phyloP scores from a whole-genome alignment of 495 filamentous ascomycete species.

The Neurospora tetrasperma region DNA sequence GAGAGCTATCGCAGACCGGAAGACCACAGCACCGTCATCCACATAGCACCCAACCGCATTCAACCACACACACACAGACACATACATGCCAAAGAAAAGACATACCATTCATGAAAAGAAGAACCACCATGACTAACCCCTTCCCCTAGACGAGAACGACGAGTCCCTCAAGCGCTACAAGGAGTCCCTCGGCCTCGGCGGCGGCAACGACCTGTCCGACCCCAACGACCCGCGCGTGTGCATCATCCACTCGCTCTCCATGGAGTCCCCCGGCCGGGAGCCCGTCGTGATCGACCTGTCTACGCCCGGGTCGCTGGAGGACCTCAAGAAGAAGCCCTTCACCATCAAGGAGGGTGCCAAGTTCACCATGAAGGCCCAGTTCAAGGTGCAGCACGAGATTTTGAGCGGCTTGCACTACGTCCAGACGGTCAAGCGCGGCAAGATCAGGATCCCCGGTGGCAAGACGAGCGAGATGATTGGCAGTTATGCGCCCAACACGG shows the following conservation, averaged over 20 bases:
- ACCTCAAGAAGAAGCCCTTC: constrained; percentile 80
- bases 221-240: constrained; percentile 70
- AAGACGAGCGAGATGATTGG: constrained; percentile 98
- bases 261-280: constrained; percentile 65
- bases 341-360: constrained; percentile 89
- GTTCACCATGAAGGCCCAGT: constrained; percentile 86
- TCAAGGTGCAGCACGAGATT: constrained; percentile 93
- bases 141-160: constrained; percentile 52
- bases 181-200: constrained; percentile 79
- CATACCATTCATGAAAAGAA: not conserved
- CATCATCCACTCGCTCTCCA: constrained; percentile 82
- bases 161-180: constrained; percentile 97
- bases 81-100: not conserved
- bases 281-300: constrained; percentile 81
- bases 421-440: constrained; percentile 81
- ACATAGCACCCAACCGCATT: not conserved
- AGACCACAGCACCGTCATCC: not conserved
- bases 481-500: constrained; percentile 82
- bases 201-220: constrained; percentile 48
- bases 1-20: not conserved
- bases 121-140: constrained; percentile 9
- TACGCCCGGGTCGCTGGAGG: constrained; percentile 49
- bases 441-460: constrained; percentile 55
- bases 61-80: not conserved
- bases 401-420: constrained; percentile 90